Base-by-base conservation (phyloP, 2,329 filamentous ascomycete genomes). In the Neofusicoccum umdonicola region DNA sequence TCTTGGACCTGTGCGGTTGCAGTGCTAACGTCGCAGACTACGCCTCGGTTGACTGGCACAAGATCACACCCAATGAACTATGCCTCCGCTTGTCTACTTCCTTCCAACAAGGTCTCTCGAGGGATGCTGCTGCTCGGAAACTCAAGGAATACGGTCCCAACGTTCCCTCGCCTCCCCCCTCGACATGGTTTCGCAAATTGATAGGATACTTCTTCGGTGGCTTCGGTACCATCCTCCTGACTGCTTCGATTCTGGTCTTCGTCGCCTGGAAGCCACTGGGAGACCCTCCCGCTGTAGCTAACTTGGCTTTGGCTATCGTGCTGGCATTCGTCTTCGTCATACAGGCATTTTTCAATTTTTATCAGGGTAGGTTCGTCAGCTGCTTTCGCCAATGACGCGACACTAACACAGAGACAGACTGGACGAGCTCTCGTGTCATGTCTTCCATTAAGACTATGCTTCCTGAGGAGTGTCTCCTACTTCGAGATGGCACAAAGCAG, bases 361-460 rank as follows among this genome's bases (percentile, higher is more conserved):
- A 78, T 75, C 80, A 81, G 67, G 63, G 63, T 68, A 22, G 35
- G 44, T 27, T n/a, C 2, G 22, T 19, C 13, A n/a, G 5, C 2
- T 2, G 12, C 6, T 88, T 88, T 71, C 12, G 17, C 4, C 13
- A 4, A 45, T 37, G 39, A 22, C 8, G 84, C 85, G 71, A 15
- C 7, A 19, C 45, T 90, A 84, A 81, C 87, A 89, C 71, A 45
- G 19, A 9, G 4, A 35, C 54, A 64, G 90, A 93, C 73, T 93
- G 90, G 85, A 91, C 89, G 2, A 90, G 89, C 0, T 89, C 86
- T 1, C 81, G 88, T 4, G 90, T 92, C 63, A 93, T 93, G 91
- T 85, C 87, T 17, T 91, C 89, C 0, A 93, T 93, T 73, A 90
- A 88, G 54, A 88, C 85, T 17, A 91, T 93, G 90, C 81, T 93